phyloP scores from a whole-genome alignment of 441 rosid species.

The Adansonia madagascariensis region DNA sequence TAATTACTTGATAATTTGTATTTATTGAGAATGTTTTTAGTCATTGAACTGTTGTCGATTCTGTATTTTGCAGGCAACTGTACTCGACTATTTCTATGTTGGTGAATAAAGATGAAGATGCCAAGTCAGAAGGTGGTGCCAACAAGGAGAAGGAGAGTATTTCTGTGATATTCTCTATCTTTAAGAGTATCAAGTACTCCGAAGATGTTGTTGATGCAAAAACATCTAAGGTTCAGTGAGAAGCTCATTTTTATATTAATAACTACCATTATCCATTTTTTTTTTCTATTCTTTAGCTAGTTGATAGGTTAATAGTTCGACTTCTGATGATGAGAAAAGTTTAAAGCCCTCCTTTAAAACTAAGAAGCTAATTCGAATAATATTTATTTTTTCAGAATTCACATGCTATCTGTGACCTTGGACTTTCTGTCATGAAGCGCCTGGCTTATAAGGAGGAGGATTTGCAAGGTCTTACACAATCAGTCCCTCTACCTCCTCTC shows the following conservation, averaged over 20 bases:
- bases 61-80: conserved; percentile 67
- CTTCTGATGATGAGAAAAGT: neutral
- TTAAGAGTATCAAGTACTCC: conserved; percentile 71
- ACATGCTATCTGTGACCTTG: conserved; percentile 90
- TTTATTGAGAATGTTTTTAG: neutral
- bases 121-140: conserved; percentile 64
- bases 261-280: neutral
- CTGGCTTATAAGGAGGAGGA: conserved; percentile 57
- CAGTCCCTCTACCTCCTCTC: conserved; percentile 63
- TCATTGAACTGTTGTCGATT: conserved; percentile 22
- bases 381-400: conserved; percentile 69
- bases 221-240: conserved; percentile 69
- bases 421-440: conserved; percentile 70
- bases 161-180: conserved; percentile 58
- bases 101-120: conserved; percentile 84
- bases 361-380: conserved; percentile 30
- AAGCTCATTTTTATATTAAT: neutral
- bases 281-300: neutral
- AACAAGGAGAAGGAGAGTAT: conserved; percentile 66
- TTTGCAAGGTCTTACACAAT: conserved; percentile 42
- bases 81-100: conserved; percentile 71
- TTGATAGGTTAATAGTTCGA: neutral
- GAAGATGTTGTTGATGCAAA: conserved; percentile 76
- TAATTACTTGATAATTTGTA: conserved; percentile 1
- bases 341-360: neutral